Conservation (phyloP, 176 grass and related monocot species). For the Phyllostachys edulis region DNA sequence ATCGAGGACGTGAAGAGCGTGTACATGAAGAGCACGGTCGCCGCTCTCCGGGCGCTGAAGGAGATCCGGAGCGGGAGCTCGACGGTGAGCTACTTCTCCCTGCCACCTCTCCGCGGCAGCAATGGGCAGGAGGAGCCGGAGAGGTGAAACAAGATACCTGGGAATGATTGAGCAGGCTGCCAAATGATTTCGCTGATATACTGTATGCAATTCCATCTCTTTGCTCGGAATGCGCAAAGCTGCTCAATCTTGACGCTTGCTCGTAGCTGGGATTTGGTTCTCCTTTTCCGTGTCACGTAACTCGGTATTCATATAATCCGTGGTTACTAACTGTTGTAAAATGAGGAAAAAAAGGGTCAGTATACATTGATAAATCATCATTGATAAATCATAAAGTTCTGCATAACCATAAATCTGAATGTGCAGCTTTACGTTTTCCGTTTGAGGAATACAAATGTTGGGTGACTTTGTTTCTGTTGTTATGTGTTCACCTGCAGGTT, state of each 20-base stretch:
- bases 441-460: not conserved
- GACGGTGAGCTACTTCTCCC: conserved; percentile 55
- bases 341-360: not conserved
- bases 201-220: not conserved
- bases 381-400: not conserved
- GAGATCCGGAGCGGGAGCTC: conserved; percentile 77
- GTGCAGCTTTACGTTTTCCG: not conserved
- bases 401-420: not conserved
- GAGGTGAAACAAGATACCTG: conserved; percentile 24
- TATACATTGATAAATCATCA: not conserved
- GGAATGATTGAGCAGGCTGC: conserved; percentile 25
- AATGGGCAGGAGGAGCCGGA: conserved; percentile 7
- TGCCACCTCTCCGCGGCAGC: conserved; percentile 51
- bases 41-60: conserved; percentile 53
- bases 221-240: not conserved
- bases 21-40: conserved; percentile 63
- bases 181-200: not conserved
- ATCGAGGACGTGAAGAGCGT: conserved; percentile 66
- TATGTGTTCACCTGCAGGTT: not conserved
- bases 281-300: not conserved
- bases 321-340: conserved; percentile 9
- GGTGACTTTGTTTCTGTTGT: not conserved
- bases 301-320: not conserved
- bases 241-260: not conserved
- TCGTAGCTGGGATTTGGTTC: not conserved